Conservation (phyloP, 2,329 filamentous ascomycete species). For the Pseudocercospora pini-densiflorae region DNA sequence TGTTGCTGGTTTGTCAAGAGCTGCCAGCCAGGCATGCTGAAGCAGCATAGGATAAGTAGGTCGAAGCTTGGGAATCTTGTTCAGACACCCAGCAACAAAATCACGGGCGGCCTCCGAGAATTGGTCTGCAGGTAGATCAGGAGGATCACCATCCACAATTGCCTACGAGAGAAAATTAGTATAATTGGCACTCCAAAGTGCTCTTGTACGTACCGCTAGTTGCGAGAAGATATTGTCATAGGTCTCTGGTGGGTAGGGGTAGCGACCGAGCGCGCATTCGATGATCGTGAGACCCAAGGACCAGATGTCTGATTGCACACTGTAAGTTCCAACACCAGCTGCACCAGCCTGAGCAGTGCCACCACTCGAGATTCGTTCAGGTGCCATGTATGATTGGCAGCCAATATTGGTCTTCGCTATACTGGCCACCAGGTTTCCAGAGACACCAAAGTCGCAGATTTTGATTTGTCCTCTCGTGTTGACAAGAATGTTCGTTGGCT, state of each 20-base stretch:
- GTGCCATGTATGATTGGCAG: constrained; percentile 99
- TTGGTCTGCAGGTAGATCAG: constrained; percentile 75
- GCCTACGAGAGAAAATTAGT: constrained; percentile 64
- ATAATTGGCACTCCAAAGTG: constrained; percentile 6
- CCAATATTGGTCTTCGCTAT: constrained; percentile 99
- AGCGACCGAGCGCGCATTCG: constrained; percentile 91
- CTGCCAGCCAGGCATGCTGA: constrained; percentile 83
- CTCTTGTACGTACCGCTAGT: constrained; percentile 73
- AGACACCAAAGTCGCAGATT: constrained; percentile 98
- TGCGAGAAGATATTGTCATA: constrained; percentile 99
- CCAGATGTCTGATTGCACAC: constrained; percentile 98
- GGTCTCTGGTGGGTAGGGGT: constrained; percentile 95
- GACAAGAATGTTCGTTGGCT: constrained; percentile 96
- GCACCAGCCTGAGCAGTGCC: constrained; percentile 73
- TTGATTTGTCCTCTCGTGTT: constrained; percentile 92
- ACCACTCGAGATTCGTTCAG: constrained; percentile 89
- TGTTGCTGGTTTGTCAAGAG: constrained; percentile 74
- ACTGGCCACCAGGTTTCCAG: constrained; percentile 93
- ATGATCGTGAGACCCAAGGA: constrained; percentile 92
- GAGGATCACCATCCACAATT: constrained; percentile 96
- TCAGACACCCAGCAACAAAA: constrained; percentile 87
- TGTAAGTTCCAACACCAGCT: constrained; percentile 82
- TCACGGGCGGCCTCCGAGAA: constrained; percentile 81
- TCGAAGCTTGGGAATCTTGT: constrained; percentile 90
- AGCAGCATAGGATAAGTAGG: constrained; percentile 92